A percentile compares a stretch with the other conserved stretches of the same genome.
phyloP scores from a whole-genome alignment of 306 rosid genomes.

The Dalbergia cultrata region DNA sequence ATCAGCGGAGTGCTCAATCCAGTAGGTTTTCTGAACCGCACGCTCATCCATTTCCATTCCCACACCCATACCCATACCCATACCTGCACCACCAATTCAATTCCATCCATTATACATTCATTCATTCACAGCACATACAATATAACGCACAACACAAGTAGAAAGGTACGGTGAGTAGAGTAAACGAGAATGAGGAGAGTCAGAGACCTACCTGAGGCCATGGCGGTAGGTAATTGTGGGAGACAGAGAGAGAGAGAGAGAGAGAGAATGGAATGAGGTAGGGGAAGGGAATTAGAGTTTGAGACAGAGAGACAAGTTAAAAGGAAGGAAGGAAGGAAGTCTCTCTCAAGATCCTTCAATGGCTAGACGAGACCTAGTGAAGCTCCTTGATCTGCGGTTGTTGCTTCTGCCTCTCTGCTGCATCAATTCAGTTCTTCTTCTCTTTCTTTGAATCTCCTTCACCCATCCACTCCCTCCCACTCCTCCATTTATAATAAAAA shows the following conservation, averaged over 20 bases:
- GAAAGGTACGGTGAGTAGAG: not conserved
- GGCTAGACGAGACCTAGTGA: slow-evolving; percentile 82
- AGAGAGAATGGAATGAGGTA: not conserved
- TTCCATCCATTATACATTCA: not conserved
- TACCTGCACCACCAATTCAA: not conserved
- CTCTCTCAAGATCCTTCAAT: slow-evolving; percentile 61
- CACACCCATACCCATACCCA: slow-evolving; percentile 29
- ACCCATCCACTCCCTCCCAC: not conserved
- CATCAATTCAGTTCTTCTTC: slow-evolving; percentile 51
- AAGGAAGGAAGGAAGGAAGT: not conserved
- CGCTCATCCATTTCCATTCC: slow-evolving; percentile 66
- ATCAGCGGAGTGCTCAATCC: slow-evolving; percentile 77
- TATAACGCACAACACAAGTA: no score
- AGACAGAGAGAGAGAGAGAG: not conserved
- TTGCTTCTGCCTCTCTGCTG: slow-evolving; percentile 69
- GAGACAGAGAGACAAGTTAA: not conserved
- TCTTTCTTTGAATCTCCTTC: not conserved
- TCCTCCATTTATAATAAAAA: no score
- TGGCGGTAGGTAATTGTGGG: not conserved
- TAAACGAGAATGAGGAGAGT: not conserved
- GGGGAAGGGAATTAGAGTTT: not conserved
- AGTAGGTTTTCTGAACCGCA: slow-evolving; percentile 73
- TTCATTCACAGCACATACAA: not conserved
- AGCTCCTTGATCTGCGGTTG: slow-evolving; percentile 93
- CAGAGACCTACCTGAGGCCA: slow-evolving; percentile 50